These are phyloP conservation scores for Stromatinia cepivora DNA, from an alignment of 2,329 filamentous ascomycete species.

Conservation along the genomic window DNA sequence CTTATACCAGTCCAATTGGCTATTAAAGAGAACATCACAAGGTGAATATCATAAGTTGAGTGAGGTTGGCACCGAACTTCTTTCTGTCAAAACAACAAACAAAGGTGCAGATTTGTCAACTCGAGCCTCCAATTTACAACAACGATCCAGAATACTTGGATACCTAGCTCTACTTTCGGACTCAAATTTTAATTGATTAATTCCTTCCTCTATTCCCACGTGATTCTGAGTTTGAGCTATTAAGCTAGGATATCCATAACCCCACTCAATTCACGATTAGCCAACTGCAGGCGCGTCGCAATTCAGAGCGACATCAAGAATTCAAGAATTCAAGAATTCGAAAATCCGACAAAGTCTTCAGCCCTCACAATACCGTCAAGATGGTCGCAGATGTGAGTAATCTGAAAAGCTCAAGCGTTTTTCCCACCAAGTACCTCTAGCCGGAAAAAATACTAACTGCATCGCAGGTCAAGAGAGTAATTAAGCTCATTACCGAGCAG, in stretches of 20 bases:
- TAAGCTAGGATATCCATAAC: slow-evolving; percentile 20
- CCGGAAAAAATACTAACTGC: slow-evolving; percentile 20
- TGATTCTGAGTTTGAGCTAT: slow-evolving; percentile 16
- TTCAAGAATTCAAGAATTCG: no score
- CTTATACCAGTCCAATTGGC: no score
- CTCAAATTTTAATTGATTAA: background rate
- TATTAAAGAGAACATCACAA: background rate
- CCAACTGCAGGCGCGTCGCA: slow-evolving; percentile 22
- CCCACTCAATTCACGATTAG: slow-evolving; percentile 21
- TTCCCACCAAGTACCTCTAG: background rate
- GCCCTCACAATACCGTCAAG: slow-evolving; percentile 27
- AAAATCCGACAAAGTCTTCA: slow-evolving; percentile 16
- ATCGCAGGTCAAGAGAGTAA: slow-evolving; percentile 70
- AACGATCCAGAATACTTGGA: background rate
- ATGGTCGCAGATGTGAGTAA: slow-evolving; percentile 41
- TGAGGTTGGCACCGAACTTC: background rate
- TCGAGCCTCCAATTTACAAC: background rate
- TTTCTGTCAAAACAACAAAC: background rate
- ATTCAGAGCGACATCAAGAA: slow-evolving; percentile 9
- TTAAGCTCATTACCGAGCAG: slow-evolving; percentile 94
- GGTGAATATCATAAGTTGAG: background rate
- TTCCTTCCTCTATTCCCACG: slow-evolving; percentile 12
- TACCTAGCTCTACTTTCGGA: background rate
- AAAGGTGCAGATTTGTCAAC: background rate
- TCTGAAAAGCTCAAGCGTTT: background rate